Conservation (phyloP, 2,329 filamentous ascomycete genomes). For the Paraphaeosphaeria sporulosa region DNA sequence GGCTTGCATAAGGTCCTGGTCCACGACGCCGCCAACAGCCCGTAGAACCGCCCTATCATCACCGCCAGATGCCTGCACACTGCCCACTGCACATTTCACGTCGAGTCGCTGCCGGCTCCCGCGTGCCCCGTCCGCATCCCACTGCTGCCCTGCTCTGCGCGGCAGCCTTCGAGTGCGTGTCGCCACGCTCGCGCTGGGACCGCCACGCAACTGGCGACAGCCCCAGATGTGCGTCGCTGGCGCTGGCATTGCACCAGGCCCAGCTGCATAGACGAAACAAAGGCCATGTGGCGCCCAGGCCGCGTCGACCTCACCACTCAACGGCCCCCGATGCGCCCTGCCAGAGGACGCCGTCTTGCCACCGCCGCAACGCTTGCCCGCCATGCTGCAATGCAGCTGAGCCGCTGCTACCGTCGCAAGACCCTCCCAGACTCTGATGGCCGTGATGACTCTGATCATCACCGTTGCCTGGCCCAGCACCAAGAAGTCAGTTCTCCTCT, state of each 20-base stretch:
- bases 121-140: background rate
- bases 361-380: conserved; percentile 3
- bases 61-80: conserved; percentile 1
- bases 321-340: conserved; percentile 17
- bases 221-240: background rate
- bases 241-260: conserved; percentile 7
- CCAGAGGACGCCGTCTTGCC: conserved; percentile 12
- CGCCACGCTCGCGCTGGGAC: background rate
- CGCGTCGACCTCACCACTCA: conserved; percentile 19
- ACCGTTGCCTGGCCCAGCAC: background rate
- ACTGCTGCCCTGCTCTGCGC: background rate
- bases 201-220: conserved; percentile 1
- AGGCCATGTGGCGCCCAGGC: conserved; percentile 25
- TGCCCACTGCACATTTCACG: background rate
- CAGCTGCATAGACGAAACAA: conserved; percentile 18
- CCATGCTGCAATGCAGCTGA: conserved; percentile 5
- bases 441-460: background rate
- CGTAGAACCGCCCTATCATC: background rate
- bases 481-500: conserved; percentile 5
- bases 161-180: background rate
- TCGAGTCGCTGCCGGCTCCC: conserved; percentile 9
- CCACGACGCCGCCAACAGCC: conserved; percentile 7
- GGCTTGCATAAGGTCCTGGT: conserved; percentile 26
- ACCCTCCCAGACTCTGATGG: too few relatives aligned
- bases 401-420: conserved; percentile 2